phyloP scores from a whole-genome alignment of 768 basidiomycete genomes.

The Mycena crocata region DNA sequence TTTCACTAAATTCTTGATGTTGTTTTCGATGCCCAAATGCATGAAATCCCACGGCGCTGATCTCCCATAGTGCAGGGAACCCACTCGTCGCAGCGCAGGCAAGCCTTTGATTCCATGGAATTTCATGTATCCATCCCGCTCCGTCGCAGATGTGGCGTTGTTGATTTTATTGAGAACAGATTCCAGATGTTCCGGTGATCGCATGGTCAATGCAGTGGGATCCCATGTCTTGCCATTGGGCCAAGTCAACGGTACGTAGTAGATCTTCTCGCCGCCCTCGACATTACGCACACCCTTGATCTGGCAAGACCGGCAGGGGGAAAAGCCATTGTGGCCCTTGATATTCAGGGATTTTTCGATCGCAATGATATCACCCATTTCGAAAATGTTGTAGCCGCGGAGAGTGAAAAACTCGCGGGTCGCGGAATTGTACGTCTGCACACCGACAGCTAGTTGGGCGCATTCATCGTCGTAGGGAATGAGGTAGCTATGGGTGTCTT shows the following conservation, averaged over 20 bases:
- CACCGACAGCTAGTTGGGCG: neutral
- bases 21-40: slow-evolving; percentile 59
- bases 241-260: slow-evolving; percentile 12
- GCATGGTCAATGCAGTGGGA: slow-evolving; percentile 43
- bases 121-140: slow-evolving; percentile 32
- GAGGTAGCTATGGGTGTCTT: slow-evolving; percentile 7
- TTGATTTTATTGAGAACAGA: neutral
- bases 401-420: slow-evolving; percentile 44
- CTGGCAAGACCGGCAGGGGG: neutral
- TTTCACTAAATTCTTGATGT: slow-evolving; percentile 49
- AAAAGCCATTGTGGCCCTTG: neutral
- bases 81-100: slow-evolving; percentile 39
- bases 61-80: slow-evolving; percentile 41
- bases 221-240: slow-evolving; percentile 20
- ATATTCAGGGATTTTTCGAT: neutral
- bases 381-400: neutral
- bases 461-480: neutral
- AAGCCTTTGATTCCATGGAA: slow-evolving; percentile 41
- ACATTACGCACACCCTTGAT: slow-evolving; percentile 1
- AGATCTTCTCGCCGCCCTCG: neutral
- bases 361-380: neutral
- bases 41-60: slow-evolving; percentile 56
- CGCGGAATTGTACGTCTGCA: slow-evolving; percentile 30
- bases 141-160: neutral
- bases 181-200: slow-evolving; percentile 32